Percentiles rank a stretch among this genome's conserved stretches.
Evolutionary conservation across 2,329 filamentous ascomycete species (phyloP).

Genomic region (Aspergillus sp.): DNA sequence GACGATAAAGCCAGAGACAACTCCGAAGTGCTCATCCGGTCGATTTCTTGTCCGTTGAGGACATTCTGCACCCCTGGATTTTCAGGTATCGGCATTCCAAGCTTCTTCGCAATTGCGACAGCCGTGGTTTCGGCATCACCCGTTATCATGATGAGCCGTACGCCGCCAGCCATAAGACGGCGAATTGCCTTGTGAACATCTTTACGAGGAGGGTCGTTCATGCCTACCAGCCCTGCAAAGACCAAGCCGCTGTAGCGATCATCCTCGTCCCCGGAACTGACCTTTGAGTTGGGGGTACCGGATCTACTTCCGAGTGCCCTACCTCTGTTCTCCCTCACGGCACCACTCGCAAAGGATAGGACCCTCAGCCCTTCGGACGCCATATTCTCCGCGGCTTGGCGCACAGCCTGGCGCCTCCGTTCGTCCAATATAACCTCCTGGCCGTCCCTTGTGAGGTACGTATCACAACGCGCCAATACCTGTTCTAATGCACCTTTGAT

Average conservation of each 20-base stretch:
- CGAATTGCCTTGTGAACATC: conserved; percentile 88
- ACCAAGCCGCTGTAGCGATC: conserved; percentile 79
- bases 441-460: conserved; percentile 82
- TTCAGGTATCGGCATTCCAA: conserved; percentile 83
- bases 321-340: conserved; percentile 54
- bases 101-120: conserved; percentile 85
- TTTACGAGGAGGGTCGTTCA: conserved; percentile 93
- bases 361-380: conserved; percentile 86
- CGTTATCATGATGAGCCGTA: conserved; percentile 99
- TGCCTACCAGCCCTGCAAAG: conserved; percentile 90
- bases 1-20: conserved; percentile 80
- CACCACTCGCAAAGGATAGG: conserved; percentile 87
- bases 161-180: conserved; percentile 86
- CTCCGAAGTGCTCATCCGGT: conserved; percentile 82
- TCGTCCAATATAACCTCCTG: conserved; percentile 83
- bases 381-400: conserved; percentile 80
- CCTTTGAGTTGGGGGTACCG: conserved; percentile 40
- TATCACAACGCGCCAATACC: conserved; percentile 82
- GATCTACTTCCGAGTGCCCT: conserved; percentile 55
- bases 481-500: conserved; percentile 94
- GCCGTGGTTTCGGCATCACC: conserved; percentile 95
- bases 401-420: conserved; percentile 68
- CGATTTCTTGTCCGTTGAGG: conserved; percentile 86
- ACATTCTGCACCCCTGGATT: conserved; percentile 61
- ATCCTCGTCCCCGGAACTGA: conserved; percentile 53